Base-by-base conservation (phyloP, 768 basidiomycete genomes). In the Tylopilus intermedius region DNA sequence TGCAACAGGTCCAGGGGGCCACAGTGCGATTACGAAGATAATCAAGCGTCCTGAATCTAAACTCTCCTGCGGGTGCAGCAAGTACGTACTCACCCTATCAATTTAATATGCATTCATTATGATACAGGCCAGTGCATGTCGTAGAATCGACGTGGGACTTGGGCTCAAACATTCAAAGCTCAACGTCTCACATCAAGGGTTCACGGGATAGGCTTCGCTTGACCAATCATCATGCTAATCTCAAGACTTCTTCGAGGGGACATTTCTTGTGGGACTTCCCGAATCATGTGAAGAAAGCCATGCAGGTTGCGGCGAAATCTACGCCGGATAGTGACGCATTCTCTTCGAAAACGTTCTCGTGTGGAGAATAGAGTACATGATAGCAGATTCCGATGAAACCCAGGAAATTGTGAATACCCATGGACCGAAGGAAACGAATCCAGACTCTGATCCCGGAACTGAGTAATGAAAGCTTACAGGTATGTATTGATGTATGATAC, bases 381-480 rank as follows among this genome's bases (percentile, higher is more conserved):
- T 6, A 29, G 7, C 18, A 9, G 32, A 26, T 22, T 22, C 27
- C 21, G 14, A 40, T 18, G 10, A 33, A 3, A 8, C n/a, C 8
- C 33, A 18, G 4, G 7, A 22, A 35, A 11, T 42, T 41, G 24
- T 8, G 27, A 13, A 15, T 26, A 26, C 9, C 15, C 7, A 41
- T 35, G 32, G 8, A 58, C 35, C 33, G 35, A 38, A 11, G 26
- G 47, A 47, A 6, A n/a, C 47, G 14, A 24, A 45, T 30, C 14
- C 27, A 27, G 15, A 13, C 49, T 14, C n/a, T 10, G 38, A 24
- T 24, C 39, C 29, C 21, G 13, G 40, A 33, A 50, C 45, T 1
- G 33, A 27, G 32, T 18, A 58, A 41, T 8, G n/a, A 54, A 32
- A 26, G 30, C 14, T 44, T 22, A 18, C 42, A 59, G 46, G 49